A percentile compares a stretch with the other conserved stretches of the same genome.
Evolutionary conservation across 345 rosid genomes (phyloP).

Genomic region (Viola odorata): DNA sequence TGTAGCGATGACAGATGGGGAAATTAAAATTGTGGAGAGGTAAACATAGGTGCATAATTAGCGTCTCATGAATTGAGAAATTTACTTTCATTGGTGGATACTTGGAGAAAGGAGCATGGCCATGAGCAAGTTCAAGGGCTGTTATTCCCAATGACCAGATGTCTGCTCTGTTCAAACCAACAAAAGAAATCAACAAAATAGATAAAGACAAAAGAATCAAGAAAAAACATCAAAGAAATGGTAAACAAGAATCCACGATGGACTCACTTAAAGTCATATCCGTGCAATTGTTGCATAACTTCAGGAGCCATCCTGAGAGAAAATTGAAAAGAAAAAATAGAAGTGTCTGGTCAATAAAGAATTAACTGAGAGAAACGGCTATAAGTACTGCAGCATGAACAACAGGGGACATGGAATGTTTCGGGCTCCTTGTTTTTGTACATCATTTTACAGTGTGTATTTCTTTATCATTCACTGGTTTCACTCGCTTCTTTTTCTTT

Average conservation of each 20-base stretch:
- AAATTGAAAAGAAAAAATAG: slow-evolving; percentile 7
- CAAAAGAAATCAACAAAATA: slow-evolving; percentile 1
- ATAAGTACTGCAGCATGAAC: neutral
- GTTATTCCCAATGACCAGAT: slow-evolving; percentile 99
- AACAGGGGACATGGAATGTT: neutral
- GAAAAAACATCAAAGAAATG: slow-evolving; percentile 1
- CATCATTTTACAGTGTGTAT: no score
- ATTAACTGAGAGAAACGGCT: no score
- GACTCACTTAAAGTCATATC: slow-evolving; percentile 98
- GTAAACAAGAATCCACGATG: slow-evolving; percentile 14
- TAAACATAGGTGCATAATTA: slow-evolving; percentile 8
- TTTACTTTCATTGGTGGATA: slow-evolving; percentile 98
- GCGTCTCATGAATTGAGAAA: slow-evolving; percentile 11
- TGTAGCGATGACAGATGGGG: slow-evolving; percentile 24
- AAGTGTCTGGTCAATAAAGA: no score
- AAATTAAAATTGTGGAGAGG: slow-evolving; percentile 10
- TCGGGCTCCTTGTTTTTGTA: no score
- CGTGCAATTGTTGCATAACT: slow-evolving; percentile 99
- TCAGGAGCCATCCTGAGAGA: slow-evolving; percentile 97
- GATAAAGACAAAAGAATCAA: neutral
- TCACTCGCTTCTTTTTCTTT: no score
- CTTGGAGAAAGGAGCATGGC: slow-evolving; percentile 98
- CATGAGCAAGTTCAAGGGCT: slow-evolving; percentile 97
- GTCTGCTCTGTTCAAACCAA: slow-evolving; percentile 70
- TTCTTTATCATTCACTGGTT: no score